Conservation (phyloP, 2,329 filamentous ascomycete genomes). For the Paraphoma chrysanthemicola region DNA sequence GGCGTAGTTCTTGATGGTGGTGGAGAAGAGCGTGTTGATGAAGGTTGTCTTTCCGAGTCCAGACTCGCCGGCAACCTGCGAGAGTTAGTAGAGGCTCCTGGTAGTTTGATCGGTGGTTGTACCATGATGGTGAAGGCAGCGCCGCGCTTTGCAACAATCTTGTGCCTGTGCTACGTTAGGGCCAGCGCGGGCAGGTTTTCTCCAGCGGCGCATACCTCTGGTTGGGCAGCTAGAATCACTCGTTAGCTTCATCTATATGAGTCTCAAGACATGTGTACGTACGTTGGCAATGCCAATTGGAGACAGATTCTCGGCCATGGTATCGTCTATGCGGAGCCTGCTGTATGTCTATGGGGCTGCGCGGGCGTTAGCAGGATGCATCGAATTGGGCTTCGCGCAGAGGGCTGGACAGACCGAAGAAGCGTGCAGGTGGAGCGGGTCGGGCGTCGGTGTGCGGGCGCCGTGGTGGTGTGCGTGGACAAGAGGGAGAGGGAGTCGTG, state of each 20-base stretch:
- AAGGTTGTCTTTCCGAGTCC: constrained; percentile 99
- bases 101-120: constrained; percentile 37
- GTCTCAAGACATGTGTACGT: constrained; percentile 46
- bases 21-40: constrained; percentile 99
- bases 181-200: constrained; percentile 19
- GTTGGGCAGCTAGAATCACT: constrained; percentile 65
- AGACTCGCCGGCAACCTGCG: constrained; percentile 94
- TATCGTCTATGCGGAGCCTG: constrained; percentile 33
- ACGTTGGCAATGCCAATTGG: constrained; percentile 79
- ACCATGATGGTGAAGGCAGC: constrained; percentile 99
- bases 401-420: not conserved
- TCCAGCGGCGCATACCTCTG: constrained; percentile 61
- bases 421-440: not conserved
- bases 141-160: constrained; percentile 82
- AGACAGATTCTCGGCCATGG: constrained; percentile 69
- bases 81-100: constrained; percentile 29
- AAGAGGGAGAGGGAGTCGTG: constrained; percentile 5
- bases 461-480: not conserved
- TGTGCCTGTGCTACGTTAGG: constrained; percentile 62
- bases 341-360: constrained; percentile 25
- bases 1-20: constrained; percentile 99
- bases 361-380: constrained; percentile 24
- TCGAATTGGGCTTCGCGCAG: not conserved
- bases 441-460: not conserved
- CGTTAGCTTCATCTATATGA: constrained; percentile 40